Evolutionary conservation across 2,329 filamentous ascomycete genomes (phyloP), one percentile per base, ranked within the genome.

Genomic region (Harringtonia lauricola): DNA sequence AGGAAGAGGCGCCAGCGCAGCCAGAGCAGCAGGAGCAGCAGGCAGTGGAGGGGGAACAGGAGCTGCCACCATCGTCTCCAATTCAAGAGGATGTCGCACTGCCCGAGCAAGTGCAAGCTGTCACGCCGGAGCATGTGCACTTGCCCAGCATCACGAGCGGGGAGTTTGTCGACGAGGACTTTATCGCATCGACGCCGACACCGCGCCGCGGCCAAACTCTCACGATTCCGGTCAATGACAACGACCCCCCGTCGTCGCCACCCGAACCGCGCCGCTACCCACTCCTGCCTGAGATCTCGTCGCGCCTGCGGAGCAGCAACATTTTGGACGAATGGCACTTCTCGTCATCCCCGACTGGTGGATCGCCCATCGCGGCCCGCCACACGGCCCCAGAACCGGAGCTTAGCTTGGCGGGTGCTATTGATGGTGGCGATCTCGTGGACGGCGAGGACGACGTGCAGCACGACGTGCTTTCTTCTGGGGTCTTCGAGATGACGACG

Each of bases 181-280:
- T 70, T 45, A 64, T 80, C 29, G 70, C 67, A 18, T 76, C 71
- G 8, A 81, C 77, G 0, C 78, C 78, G 1, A 81, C 78, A 1
- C 78, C 74, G 5, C 65, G 74, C 38, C 71, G 74, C 29, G 72
- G 72, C 19, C 71, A 75, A 49, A 55, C 68, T 4, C 47, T 71
- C n/a, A 56, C 63, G 2, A 59, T 78, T 33, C 62, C 68, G 1
- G 59, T 65, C n/a, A 59, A 64, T 24, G 66, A 71, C 34, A 59
- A 61, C 17, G 69, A 76, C 41, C 66, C 71, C 4, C 71, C 74
- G 10, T 80, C 76, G 7, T 80, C 76, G 1, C 76, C 76, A 6
- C 74, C 73, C 1, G 66, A 74, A 45, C 67, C 70, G 0, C 67
- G 72, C 41, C 65, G 68, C 9, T 75, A 72, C 44, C 68, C 71